Conservation (phyloP, 192 early-diverging fungal species). For the Coemansia sp. region DNA sequence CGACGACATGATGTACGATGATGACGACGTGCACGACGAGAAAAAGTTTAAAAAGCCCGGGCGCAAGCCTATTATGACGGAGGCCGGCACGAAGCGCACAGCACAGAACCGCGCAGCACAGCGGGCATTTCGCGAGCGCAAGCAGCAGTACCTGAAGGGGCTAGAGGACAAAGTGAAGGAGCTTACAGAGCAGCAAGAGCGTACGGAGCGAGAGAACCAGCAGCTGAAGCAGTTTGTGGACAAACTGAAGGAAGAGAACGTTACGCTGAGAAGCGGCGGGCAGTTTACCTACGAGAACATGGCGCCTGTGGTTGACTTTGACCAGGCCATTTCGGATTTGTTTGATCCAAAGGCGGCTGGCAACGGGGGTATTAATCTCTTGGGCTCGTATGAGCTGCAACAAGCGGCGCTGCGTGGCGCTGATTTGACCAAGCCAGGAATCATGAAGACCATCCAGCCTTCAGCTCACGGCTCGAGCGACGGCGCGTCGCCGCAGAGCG, state of each 20-base stretch:
- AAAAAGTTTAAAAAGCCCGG: slow-evolving; percentile 58
- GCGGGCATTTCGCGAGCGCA: slow-evolving; percentile 83
- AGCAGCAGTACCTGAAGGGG: slow-evolving; percentile 73
- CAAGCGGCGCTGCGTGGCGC: slow-evolving; percentile 30
- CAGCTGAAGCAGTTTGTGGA: slow-evolving; percentile 34
- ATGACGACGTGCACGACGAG: slow-evolving; percentile 50
- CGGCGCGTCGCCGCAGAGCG: slow-evolving; percentile 29
- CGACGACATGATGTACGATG: slow-evolving; percentile 49
- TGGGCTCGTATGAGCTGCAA: slow-evolving; percentile 30
- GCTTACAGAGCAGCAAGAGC: slow-evolving; percentile 57
- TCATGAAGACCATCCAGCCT: slow-evolving; percentile 18
- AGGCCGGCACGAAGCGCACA: slow-evolving; percentile 63
- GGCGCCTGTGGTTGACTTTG: slow-evolving; percentile 27
- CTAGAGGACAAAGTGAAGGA: slow-evolving; percentile 71
- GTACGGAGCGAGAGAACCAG: slow-evolving; percentile 50
- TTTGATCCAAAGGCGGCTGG: slow-evolving; percentile 17
- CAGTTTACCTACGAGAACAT: slow-evolving; percentile 39
- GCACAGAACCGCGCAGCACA: slow-evolving; percentile 89
- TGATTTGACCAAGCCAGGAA: slow-evolving; percentile 27
- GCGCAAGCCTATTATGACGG: slow-evolving; percentile 59
- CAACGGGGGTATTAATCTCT: slow-evolving; percentile 11
- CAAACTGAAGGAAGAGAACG: slow-evolving; percentile 38
- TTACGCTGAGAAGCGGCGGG: slow-evolving; percentile 15
- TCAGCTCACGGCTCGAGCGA: not conserved
- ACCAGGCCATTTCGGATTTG: slow-evolving; percentile 30